Conservation (phyloP, 345 rosid genomes). For the Gossypium thurberi region DNA sequence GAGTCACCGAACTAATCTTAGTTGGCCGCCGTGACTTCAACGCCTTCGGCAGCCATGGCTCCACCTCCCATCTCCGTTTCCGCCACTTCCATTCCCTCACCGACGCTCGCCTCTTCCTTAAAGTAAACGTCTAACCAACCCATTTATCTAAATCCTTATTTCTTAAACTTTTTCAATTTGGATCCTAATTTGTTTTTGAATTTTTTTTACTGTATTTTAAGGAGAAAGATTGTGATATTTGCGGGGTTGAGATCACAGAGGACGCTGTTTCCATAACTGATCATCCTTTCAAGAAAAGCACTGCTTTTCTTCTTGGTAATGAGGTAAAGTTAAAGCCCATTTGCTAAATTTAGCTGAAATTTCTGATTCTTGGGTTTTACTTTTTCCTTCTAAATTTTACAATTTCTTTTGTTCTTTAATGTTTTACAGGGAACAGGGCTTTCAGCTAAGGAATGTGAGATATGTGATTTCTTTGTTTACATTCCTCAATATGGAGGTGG, state of each 20-base stretch:
- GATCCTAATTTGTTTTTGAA: neutral
- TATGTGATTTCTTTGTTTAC: constrained; percentile 85
- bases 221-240: constrained; percentile 85
- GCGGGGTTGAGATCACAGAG: constrained; percentile 90
- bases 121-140: constrained; percentile 29
- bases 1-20: constrained; percentile 77
- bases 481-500: constrained; percentile 93
- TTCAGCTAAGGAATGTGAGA: constrained; percentile 83
- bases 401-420: neutral
- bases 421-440: constrained; percentile 73
- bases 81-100: constrained; percentile 81
- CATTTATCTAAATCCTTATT: neutral
- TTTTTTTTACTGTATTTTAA: constrained; percentile 9
- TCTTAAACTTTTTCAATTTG: neutral
- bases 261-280: constrained; percentile 62
- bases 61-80: constrained; percentile 74
- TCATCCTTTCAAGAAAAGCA: constrained; percentile 74
- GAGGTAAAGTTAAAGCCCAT: constrained; percentile 41
- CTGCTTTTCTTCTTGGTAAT: constrained; percentile 92
- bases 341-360: neutral
- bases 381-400: neutral
- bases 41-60: constrained; percentile 95
- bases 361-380: neutral
- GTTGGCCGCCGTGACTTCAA: constrained; percentile 95
- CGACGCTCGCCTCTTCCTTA: constrained; percentile 70